Conservation (phyloP, 2,329 filamentous ascomycete species). For the Epicoccum nigrum region DNA sequence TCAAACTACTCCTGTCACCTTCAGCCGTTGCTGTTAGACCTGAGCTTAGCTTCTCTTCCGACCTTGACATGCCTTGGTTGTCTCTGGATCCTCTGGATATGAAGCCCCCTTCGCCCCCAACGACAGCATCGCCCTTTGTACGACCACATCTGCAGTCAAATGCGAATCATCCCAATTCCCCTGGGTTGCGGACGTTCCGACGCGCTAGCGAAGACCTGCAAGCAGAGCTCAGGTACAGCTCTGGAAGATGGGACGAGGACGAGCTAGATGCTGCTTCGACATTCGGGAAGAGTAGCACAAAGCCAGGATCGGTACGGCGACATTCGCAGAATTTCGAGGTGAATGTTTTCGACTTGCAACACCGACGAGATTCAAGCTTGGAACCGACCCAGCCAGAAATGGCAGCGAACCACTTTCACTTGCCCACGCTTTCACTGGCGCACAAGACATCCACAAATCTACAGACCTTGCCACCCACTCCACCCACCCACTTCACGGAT, state of each 20-base stretch:
- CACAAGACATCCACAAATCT: neutral
- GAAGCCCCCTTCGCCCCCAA: neutral
- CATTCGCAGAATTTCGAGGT: neutral
- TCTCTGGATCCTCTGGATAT: neutral
- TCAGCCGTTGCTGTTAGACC: neutral
- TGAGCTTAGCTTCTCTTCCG: neutral
- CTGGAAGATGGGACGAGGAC: neutral
- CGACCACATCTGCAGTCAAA: no score
- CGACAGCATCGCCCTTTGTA: neutral
- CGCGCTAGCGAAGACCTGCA: neutral
- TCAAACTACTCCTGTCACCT: neutral
- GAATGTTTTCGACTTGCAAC: constrained; percentile 4
- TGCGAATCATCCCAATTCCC: neutral
- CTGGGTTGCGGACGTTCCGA: neutral
- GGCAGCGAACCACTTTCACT: neutral
- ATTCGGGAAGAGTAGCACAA: neutral
- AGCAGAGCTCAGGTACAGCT: neutral
- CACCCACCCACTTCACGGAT: neutral
- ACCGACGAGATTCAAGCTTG: neutral
- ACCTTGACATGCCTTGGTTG: neutral
- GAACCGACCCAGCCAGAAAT: neutral
- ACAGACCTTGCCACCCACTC: neutral
- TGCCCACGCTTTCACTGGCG: neutral
- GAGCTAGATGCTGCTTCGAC: neutral
- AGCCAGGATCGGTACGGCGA: neutral